Evolutionary conservation across 495 filamentous ascomycete species (phyloP), one percentile per base, ranked within the genome.

Genomic region (Xylaria flabelliformis): DNA sequence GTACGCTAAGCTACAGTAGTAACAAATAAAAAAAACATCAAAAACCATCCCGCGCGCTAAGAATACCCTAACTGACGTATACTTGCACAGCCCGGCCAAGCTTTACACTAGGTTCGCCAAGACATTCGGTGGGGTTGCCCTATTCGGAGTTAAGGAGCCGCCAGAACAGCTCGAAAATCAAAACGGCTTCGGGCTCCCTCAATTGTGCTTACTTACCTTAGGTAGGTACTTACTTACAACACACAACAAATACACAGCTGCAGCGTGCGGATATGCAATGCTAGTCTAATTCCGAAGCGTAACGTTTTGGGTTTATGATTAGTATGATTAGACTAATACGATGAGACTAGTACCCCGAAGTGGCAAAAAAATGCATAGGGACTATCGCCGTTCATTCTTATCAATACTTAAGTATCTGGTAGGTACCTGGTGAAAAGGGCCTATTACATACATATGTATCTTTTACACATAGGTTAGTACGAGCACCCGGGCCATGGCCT

Each of bases 21-120:
- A n/a, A n/a, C n/a, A n/a, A n/a, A n/a, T n/a, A n/a, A n/a, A 51
- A 51, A 8, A 36, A 50, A 66, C 13, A 36, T n/a, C 17, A 32
- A 51, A 53, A 67, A 9, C 13, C 8, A 44, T 51, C 46, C 64
- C 64, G 64, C 44, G 64, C 64, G 64, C 58, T 39, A 61, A 61
- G 32, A 61, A 10, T 9, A 7, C 2, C 32, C 32, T 15, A 29
- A 29, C 26, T 29, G 26, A 29, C 26, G 26, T 67, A 51, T 53
- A 56, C 64, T 29, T 56, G 36, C 65, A 67, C 65, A 67, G 65
- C 65, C 65, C 36, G 44, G 65, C 65, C 65, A 67, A 67, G 48
- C 32, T 24, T 24, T 15, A 36, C 50, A 50, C 65, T 67, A 67
- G 65, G 65, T 67, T 67, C 65, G 65, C 65, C 65, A 67, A 67